Base-by-base conservation (phyloP, 2,329 filamentous ascomycete genomes). In the Botrytis sinoallii region DNA sequence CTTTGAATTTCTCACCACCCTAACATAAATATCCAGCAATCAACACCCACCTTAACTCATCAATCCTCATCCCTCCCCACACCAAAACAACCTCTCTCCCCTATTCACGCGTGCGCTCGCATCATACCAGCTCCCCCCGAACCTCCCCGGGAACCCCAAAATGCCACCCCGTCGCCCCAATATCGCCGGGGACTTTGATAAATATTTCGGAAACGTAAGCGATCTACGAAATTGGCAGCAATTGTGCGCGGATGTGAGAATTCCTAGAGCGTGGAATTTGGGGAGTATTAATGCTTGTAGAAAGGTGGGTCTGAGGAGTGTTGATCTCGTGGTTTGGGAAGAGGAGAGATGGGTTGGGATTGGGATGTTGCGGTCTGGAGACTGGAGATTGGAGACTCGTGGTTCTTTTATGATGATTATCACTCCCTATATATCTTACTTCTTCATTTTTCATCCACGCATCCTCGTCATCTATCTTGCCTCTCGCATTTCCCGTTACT, bases 171-270 rank as follows among this genome's bases (percentile, higher is more conserved):
- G 20, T 40, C 29, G 22, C 25, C 32, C 16, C n/a, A 8, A 71
- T 46, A 44, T 63, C 25, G 32, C 29, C 3, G 59, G 25, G 0
- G 59, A 44, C 48, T 71, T 71, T 5, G 35, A 55, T 10, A 25
- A 25, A 9, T 71, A 66, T 29, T 71, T 71, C 9, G 70, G 70
- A 3, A 35, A 71, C 12, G 22, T 40, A 4, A 55, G 8, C 8
- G 10, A 20, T 4, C 59, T 71, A 14, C 44, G 14, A 29, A 71
- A 71, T 55, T 71, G 70, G 70, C 70, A 71, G 60, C 22, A 32
- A n/a, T 55, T 71, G 18, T 71, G 70, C 38, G 20, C 9, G 18
- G 42, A 71, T 71, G 70, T 71, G 29, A 10, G 18, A 14, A 55
- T 65, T 32, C 16, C 29, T 8, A 20, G 20, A 5, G 63, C 42